Percentiles rank a stretch among this genome's conserved stretches.
These are phyloP conservation scores for Coemansia sp. DNA, from an alignment of 192 early-diverging fungal species.

Conservation along the genomic window DNA sequence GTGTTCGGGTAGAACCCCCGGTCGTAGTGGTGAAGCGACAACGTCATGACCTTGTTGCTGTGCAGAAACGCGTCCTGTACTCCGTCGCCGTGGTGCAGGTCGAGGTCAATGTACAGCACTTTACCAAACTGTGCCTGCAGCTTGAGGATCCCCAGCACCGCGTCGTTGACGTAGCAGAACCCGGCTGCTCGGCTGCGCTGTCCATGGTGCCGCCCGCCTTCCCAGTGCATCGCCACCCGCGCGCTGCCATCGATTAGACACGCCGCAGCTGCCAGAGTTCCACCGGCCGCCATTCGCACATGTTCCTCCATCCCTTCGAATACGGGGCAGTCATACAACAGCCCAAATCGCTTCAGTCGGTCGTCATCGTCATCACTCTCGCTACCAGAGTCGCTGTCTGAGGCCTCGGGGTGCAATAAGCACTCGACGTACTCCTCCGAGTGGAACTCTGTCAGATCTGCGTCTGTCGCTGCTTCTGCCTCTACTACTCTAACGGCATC, in stretches of 20 bases:
- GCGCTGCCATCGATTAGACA: constrained; percentile 14
- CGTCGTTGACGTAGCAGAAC: constrained; percentile 99
- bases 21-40: constrained; percentile 95
- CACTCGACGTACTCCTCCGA: constrained; percentile 30
- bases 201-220: constrained; percentile 95
- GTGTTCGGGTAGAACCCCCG: constrained; percentile 93
- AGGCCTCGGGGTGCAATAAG: constrained; percentile 3
- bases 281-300: constrained; percentile 41
- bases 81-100: constrained; percentile 98
- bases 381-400: background rate
- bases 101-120: constrained; percentile 96
- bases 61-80: constrained; percentile 95
- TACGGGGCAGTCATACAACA: constrained; percentile 41
- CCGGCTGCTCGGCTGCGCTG: constrained; percentile 86
- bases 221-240: constrained; percentile 83
- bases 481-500: constrained; percentile 12
- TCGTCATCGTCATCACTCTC: background rate
- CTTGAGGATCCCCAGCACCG: constrained; percentile 89
- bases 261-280: constrained; percentile 37
- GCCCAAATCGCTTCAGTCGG: constrained; percentile 26
- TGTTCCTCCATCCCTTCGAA: constrained; percentile 39
- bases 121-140: constrained; percentile 72
- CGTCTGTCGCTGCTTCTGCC: constrained; percentile 16
- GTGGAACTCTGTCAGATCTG: constrained; percentile 35
- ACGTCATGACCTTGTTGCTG: constrained; percentile 92